These are phyloP conservation scores for Hypoxylon fragiforme DNA, from an alignment of 495 filamentous ascomycete genomes.

Conservation along the genomic window DNA sequence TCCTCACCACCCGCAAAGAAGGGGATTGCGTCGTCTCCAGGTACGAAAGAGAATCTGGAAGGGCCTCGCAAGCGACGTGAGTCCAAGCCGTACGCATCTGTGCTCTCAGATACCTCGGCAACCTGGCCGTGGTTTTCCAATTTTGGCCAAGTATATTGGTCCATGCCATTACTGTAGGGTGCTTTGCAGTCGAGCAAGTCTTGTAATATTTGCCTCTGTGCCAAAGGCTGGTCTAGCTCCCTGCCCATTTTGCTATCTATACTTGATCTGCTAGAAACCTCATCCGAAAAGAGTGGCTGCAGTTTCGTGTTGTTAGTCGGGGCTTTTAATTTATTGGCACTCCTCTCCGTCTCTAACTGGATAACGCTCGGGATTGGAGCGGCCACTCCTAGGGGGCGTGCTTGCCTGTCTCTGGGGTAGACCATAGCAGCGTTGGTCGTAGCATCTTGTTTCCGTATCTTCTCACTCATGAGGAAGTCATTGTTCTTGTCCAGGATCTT, in stretches of 20 bases:
- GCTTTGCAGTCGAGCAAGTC: conserved; percentile 9
- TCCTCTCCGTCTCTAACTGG: neutral
- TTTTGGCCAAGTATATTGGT: too few relatives aligned
- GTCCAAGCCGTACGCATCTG: neutral
- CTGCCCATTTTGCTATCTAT: neutral
- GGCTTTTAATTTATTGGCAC: neutral
- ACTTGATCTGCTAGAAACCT: conserved; percentile 2
- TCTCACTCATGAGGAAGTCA: conserved; percentile 35
- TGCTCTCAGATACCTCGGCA: neutral
- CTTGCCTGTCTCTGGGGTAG: neutral
- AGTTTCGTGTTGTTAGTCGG: neutral
- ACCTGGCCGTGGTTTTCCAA: too few relatives aligned
- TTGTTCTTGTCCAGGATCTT: conserved; percentile 27
- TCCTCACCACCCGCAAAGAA: neutral
- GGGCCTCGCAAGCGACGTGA: conserved; percentile 4
- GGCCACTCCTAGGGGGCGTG: neutral
- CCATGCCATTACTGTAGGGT: too few relatives aligned
- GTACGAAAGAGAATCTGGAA: conserved; percentile 23
- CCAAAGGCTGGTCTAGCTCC: neutral
- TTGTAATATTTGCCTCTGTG: conserved; percentile 9
- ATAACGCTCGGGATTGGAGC: neutral
- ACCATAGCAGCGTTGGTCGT: neutral
- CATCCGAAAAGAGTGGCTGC: conserved; percentile 21
- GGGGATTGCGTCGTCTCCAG: conserved; percentile 18
- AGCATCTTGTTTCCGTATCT: conserved; percentile 22